phyloP scores from a whole-genome alignment of 208 protist genomes.

The Leptomonas pyrrhocoris region DNA sequence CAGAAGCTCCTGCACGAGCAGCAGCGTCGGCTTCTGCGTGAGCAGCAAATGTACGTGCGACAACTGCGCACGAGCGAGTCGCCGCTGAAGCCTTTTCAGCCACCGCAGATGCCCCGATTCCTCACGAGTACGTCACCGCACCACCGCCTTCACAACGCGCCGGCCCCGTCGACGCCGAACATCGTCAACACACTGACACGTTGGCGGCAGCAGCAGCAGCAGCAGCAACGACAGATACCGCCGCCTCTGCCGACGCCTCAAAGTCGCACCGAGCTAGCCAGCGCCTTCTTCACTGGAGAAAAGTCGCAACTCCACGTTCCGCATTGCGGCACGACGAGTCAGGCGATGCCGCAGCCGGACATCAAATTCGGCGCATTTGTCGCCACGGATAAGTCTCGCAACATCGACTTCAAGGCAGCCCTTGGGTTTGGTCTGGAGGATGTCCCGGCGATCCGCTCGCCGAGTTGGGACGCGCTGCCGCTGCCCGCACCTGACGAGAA shows the following conservation, averaged over 20 bases:
- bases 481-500: not conserved
- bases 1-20: conserved; percentile 10
- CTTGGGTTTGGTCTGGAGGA: conserved; percentile 9
- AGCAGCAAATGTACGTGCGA: conserved; percentile 10
- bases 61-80: not conserved
- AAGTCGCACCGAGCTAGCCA: not conserved
- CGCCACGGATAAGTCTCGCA: conserved; percentile 7
- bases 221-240: not conserved
- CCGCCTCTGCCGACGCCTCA: conserved; percentile 2
- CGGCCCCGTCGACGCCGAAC: not conserved
- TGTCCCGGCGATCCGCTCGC: not conserved
- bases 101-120: too few relatives aligned
- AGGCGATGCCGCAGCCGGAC: conserved; percentile 8
- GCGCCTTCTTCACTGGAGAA: conserved; percentile 1
- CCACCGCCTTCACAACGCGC: not conserved
- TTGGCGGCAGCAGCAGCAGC: not conserved
- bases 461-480: not conserved
- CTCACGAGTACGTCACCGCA: too few relatives aligned
- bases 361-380: conserved; percentile 11
- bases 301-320: not conserved
- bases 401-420: conserved; percentile 8
- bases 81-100: not conserved
- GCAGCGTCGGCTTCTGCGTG: not conserved
- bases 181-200: not conserved
- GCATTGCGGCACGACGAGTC: not conserved